Evolutionary conservation across 176 grass and related monocot genomes (phyloP).

Genomic region (Aegilops speltoides): DNA sequence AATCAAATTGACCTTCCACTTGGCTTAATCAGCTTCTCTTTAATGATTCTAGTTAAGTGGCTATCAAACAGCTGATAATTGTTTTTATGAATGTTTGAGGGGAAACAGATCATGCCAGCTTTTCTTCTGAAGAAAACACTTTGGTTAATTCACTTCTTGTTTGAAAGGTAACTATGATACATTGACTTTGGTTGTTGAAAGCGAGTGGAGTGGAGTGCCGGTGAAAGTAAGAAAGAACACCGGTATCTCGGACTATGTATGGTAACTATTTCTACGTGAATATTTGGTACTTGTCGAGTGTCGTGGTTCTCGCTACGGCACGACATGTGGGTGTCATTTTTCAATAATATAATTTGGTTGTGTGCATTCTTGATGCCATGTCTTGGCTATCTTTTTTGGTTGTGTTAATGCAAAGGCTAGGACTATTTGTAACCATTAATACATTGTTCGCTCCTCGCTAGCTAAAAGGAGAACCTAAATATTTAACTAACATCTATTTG

Average conservation of each 20-base stretch:
- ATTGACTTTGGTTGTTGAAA: constrained; percentile 2
- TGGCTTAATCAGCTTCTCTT: neutral
- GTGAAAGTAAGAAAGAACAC: neutral
- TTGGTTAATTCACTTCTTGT: neutral
- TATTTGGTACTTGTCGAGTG: no score
- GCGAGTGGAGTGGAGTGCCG: neutral
- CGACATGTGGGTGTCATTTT: neutral
- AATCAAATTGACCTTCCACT: neutral
- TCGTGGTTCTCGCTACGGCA: no score
- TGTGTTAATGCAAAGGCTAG: neutral
- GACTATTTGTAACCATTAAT: neutral
- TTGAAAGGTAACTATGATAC: neutral
- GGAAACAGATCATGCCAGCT: neutral
- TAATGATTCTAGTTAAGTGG: constrained; percentile 1
- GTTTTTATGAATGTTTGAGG: neutral
- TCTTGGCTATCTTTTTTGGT: no score
- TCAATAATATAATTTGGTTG: neutral
- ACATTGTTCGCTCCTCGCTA: neutral
- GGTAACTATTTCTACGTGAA: neutral
- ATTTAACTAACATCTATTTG: neutral
- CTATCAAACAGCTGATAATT: neutral
- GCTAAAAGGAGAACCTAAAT: neutral
- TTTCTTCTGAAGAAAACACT: neutral
- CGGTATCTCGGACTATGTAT: neutral
- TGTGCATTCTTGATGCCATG: neutral